These are phyloP conservation scores for Fusarium proliferatum DNA, from an alignment of 2,329 filamentous ascomycete species.

Conservation along the genomic window DNA sequence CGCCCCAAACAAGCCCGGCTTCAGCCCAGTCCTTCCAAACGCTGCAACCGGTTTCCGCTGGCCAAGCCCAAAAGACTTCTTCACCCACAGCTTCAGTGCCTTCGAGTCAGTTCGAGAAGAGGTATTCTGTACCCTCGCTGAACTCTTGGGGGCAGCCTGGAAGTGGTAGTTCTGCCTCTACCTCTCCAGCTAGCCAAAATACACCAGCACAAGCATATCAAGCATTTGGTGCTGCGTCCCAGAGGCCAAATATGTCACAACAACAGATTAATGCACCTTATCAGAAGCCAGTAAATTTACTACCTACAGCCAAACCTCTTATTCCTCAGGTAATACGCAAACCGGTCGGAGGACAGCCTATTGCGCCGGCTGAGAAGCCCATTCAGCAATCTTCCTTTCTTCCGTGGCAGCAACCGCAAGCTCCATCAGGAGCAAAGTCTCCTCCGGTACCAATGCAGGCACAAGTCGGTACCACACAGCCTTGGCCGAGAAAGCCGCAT, in stretches of 20 bases:
- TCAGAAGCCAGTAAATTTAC: background rate
- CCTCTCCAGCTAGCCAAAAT: background rate
- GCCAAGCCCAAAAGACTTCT: background rate
- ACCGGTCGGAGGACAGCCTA: background rate
- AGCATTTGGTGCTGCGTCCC: background rate
- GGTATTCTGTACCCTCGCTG: background rate
- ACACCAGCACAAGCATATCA: background rate
- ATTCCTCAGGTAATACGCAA: background rate
- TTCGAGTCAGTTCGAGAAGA: background rate
- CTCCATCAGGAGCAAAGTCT: background rate
- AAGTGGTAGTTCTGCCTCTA: background rate
- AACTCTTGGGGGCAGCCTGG: background rate
- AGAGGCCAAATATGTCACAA: background rate
- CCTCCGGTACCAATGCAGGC: background rate
- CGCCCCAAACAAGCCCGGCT: background rate
- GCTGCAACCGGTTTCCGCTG: background rate
- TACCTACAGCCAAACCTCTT: background rate
- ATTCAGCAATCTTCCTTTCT: background rate
- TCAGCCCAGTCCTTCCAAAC: background rate
- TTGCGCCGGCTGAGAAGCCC: background rate
- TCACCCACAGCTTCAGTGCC: background rate
- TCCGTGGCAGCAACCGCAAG: background rate
- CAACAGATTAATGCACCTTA: background rate
- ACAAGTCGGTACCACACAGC: background rate
- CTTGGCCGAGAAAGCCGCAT: background rate